phyloP scores from a whole-genome alignment of 257 asterid genomes.

The Cruciata laevipes region DNA sequence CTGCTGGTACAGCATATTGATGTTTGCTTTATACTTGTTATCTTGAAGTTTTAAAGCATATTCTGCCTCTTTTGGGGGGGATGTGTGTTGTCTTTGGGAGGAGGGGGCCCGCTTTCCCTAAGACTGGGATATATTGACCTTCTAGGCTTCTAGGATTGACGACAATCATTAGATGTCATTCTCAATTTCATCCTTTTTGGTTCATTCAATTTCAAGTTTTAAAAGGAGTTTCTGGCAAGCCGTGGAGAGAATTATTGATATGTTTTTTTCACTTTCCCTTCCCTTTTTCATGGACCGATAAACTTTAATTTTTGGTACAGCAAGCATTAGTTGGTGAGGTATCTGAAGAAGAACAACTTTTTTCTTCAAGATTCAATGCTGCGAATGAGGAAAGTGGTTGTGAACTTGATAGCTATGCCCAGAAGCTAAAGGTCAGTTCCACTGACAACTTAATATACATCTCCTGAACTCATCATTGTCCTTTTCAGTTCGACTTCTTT shows the following conservation, averaged over 20 bases:
- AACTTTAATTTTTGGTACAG: constrained; percentile 38
- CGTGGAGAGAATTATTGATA: background rate
- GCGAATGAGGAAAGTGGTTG: constrained; percentile 45
- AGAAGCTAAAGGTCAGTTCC: constrained; percentile 61
- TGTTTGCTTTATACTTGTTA: background rate
- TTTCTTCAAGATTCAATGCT: constrained; percentile 49
- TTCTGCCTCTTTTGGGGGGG: background rate
- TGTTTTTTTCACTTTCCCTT: no score
- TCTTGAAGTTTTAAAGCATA: background rate
- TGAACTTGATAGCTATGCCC: constrained; percentile 62
- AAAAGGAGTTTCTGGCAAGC: background rate
- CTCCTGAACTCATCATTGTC: constrained; percentile 5
- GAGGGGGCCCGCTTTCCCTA: background rate
- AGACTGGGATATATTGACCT: no score
- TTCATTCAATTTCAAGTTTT: background rate
- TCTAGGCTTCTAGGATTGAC: background rate
- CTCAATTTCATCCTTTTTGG: background rate
- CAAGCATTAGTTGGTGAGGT: constrained; percentile 98
- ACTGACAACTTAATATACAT: constrained; percentile 13
- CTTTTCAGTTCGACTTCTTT: background rate
- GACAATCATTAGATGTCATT: background rate
- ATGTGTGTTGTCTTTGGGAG: background rate
- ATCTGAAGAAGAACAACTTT: constrained; percentile 81
- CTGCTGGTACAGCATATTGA: constrained; percentile 59
- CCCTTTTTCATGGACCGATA: no score